Percentiles rank a stretch among this genome's conserved stretches.
These are phyloP conservation scores for Amylocarpus encephaloides DNA, from an alignment of 2,329 filamentous ascomycete genomes.

Conservation along the genomic window DNA sequence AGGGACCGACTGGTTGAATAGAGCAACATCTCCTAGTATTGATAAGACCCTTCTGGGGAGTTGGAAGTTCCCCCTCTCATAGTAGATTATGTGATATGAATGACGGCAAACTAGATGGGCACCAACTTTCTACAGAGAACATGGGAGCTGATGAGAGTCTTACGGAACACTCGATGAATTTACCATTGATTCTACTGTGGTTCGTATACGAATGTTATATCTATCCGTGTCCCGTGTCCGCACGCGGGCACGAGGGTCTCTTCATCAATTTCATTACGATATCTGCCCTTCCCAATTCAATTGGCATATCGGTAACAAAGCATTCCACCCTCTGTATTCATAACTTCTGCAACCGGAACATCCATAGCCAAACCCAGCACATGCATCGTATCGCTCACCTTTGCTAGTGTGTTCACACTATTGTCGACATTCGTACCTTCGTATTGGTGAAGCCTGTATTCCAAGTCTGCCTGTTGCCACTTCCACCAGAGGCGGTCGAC, in stretches of 20 bases:
- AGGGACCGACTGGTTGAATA: too few relatives aligned
- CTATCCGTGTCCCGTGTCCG: background rate
- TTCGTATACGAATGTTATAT: background rate
- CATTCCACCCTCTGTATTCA: constrained; percentile 20
- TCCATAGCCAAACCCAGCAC: constrained; percentile 19
- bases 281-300: background rate
- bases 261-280: background rate
- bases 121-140: too few relatives aligned
- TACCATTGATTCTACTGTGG: too few relatives aligned
- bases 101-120: too few relatives aligned
- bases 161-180: too few relatives aligned
- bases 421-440: constrained; percentile 4
- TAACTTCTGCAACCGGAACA: constrained; percentile 18
- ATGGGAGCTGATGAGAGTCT: too few relatives aligned
- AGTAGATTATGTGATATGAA: too few relatives aligned
- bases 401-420: constrained; percentile 2
- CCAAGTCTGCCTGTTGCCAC: constrained; percentile 28
- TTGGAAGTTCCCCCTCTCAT: too few relatives aligned
- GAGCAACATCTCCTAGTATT: too few relatives aligned
- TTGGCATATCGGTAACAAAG: constrained; percentile 27
- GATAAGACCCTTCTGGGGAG: too few relatives aligned
- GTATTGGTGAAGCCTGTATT: constrained; percentile 15
- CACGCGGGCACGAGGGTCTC: background rate
- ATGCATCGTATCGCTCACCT: constrained; percentile 18
- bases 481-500: constrained; percentile 28